A percentile compares a stretch with the other conserved stretches of the same genome.
Conservation (phyloP, 805 yeast species). For the Pichia phayaonensis region DNA sequence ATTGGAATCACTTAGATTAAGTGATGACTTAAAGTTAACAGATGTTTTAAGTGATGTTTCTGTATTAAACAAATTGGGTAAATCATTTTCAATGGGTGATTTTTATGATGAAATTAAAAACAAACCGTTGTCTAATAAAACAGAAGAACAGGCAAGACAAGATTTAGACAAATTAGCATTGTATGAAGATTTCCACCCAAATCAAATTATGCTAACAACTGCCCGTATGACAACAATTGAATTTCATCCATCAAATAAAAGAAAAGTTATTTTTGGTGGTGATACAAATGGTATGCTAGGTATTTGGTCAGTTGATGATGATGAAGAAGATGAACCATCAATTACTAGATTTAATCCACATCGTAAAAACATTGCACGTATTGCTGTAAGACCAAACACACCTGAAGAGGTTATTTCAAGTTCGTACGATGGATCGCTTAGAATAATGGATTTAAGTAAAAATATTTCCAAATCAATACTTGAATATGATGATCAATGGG, state of each 20-base stretch:
- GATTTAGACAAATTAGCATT: slow-evolving; percentile 46
- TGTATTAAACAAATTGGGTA: slow-evolving; percentile 34
- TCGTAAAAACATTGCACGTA: slow-evolving; percentile 59
- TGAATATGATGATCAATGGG: slow-evolving; percentile 47
- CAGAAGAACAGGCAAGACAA: slow-evolving; percentile 41
- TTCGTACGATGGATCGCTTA: slow-evolving; percentile 83
- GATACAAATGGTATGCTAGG: slow-evolving; percentile 86
- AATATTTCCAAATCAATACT: slow-evolving; percentile 54
- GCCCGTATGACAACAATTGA: slow-evolving; percentile 67
- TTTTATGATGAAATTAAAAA: slow-evolving; percentile 48
- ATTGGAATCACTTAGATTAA: slow-evolving; percentile 39
- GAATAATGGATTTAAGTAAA: slow-evolving; percentile 60
- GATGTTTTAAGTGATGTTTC: slow-evolving; percentile 44
- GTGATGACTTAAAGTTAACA: slow-evolving; percentile 56
- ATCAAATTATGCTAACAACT: slow-evolving; percentile 60
- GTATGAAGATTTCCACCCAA: slow-evolving; percentile 54
- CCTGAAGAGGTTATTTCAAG: slow-evolving; percentile 52
- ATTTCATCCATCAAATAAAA: slow-evolving; percentile 66
- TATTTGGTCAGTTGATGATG: slow-evolving; percentile 68
- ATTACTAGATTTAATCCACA: slow-evolving; percentile 67
- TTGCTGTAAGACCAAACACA: slow-evolving; percentile 42
- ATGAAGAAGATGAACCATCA: slow-evolving; percentile 36
- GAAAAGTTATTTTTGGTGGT: slow-evolving; percentile 70
- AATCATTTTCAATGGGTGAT: slow-evolving; percentile 60
- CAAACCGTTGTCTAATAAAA: slow-evolving; percentile 31